Evolutionary conservation across 2,329 filamentous ascomycete genomes (phyloP), one percentile per base, ranked within the genome.

Genomic region (Penicillium frequentans): DNA sequence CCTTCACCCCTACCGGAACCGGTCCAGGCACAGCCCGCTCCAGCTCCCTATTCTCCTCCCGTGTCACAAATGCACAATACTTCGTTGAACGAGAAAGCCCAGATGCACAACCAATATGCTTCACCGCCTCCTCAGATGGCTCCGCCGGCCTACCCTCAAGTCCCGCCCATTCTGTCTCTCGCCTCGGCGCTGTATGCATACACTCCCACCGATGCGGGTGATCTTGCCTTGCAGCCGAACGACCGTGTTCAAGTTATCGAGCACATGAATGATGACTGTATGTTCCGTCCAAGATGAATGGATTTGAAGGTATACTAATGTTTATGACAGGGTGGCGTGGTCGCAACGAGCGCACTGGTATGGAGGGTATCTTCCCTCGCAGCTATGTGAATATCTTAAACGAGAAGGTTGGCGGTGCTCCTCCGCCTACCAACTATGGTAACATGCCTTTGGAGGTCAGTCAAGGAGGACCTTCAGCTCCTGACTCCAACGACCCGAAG

Each of bases 181-280:
- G 92, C 91, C 26, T 86, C 86, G 24, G 93, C 93, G 7, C 82
- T 96, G 49, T 98, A 96, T 80, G 84, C 84, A 60, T 98, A 97
- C 80, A 83, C 82, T 33, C 90, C 88, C 9, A 82, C 88, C 42
- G 93, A 96, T 72, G 83, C 87, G 4, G 91, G 91, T 58, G 93
- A 98, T 73, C 82, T 96, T 61, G 86, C 85, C 2, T 86, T 98
- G 58, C 86, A 91, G 70, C 87, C 89, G 60, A 89, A 93, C 70
- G 93, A 98, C 77, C 82, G 83, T 62, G 82, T 98, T 65, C 84
- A 86, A 57, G 90, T 98, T 23, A 85, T 86, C 64, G 91, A 96
- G 77, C 93, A 96, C 80, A 95, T 96, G 89, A 98, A 98, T 77
- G 86, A 88, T 61, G 93, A 98, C 76, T 98, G 93, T 80, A 77